Evolutionary conservation across 2,329 filamentous ascomycete species (phyloP), one percentile per base, ranked within the genome.

Genomic region (Talaromyces rugulosus): DNA sequence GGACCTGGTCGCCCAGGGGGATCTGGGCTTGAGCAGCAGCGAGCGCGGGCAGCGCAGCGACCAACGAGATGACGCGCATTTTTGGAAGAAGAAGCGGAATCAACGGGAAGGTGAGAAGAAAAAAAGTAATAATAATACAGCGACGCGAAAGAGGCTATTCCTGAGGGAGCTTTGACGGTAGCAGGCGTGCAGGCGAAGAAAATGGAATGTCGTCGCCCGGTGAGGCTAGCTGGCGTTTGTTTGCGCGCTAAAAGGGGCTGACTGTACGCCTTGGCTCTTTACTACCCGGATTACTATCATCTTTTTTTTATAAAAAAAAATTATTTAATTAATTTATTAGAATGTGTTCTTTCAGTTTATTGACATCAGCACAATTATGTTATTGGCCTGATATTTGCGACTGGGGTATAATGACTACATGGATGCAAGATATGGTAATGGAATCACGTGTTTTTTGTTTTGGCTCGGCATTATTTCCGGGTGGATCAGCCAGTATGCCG

Each of bases 11-110:
- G 50, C 66, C 70, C 59, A 82, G 76, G 36, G 85, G 84, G 47
- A 83, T 73, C 72, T 88, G 85, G 68, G 85, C 80, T 72, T 87
- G 81, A 56, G 84, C 84, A 65, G 81, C 79, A 64, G 83, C 81
- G 76, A 75, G 80, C 77, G 69, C 76, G 67, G 76, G 75, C 63
- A 77, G 73, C 65, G 86, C 74, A 55, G 83, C 70, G 66, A 84
- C 71, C 61, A 82, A 69, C 60, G 78, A 76, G 61, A 81, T 78
- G 75, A 84, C 75, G 76, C 82, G 83, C 84, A 87, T 82, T 66
- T 64, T 59, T 56, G 9, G 27, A 30, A 11, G 52, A 47, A 34
- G 30, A 53, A 23, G 8, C 9, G 14, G 44, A n/a, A 34, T 50
- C 8, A 50, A 42, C 52, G 27, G 47, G n/a, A 27, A 16, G 30